These are phyloP conservation scores for Coniochaeta sp. DNA, from an alignment of 2,329 filamentous ascomycete genomes.

Conservation along the genomic window DNA sequence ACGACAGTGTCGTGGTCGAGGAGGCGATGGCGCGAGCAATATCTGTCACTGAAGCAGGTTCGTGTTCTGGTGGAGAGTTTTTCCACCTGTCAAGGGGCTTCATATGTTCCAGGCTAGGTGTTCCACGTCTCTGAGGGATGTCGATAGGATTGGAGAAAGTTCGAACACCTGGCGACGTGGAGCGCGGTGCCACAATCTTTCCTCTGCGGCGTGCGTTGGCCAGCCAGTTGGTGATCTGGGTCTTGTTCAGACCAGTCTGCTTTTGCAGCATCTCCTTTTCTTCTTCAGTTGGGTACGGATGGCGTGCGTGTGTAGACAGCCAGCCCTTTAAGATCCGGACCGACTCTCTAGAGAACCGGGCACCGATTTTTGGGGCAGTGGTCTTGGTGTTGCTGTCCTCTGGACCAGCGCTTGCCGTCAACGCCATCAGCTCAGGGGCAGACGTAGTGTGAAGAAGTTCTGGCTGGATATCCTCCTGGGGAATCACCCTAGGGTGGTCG, in stretches of 20 bases:
- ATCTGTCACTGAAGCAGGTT: conserved; percentile 50
- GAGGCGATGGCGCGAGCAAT: conserved; percentile 51
- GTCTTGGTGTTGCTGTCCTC: conserved; percentile 1
- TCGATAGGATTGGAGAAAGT: conserved; percentile 59
- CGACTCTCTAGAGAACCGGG: conserved; percentile 73
- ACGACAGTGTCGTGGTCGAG: conserved; percentile 42
- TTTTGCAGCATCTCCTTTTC: conserved; percentile 75
- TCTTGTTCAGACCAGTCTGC: conserved; percentile 72
- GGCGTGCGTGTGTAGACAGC: conserved; percentile 70
- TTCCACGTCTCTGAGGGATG: conserved; percentile 57
- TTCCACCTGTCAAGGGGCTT: conserved; percentile 52
- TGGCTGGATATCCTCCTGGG: conserved; percentile 25
- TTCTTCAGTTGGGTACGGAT: conserved; percentile 82
- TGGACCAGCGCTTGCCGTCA: conserved; percentile 9
- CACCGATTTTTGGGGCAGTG: conserved; percentile 53
- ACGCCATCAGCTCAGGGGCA: conserved; percentile 18
- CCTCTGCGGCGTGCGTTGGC: conserved; percentile 80
- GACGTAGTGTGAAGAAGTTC: conserved; percentile 11
- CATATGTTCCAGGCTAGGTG: conserved; percentile 44
- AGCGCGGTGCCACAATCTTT: conserved; percentile 63
- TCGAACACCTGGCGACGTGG: conserved; percentile 61
- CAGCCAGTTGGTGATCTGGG: conserved; percentile 86
- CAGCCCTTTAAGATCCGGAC: conserved; percentile 77
- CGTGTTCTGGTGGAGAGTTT: conserved; percentile 51
- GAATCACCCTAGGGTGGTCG: conserved; percentile 31